Evolutionary conservation across 805 yeast species (phyloP).

Genomic region (Lachancea cidri): DNA sequence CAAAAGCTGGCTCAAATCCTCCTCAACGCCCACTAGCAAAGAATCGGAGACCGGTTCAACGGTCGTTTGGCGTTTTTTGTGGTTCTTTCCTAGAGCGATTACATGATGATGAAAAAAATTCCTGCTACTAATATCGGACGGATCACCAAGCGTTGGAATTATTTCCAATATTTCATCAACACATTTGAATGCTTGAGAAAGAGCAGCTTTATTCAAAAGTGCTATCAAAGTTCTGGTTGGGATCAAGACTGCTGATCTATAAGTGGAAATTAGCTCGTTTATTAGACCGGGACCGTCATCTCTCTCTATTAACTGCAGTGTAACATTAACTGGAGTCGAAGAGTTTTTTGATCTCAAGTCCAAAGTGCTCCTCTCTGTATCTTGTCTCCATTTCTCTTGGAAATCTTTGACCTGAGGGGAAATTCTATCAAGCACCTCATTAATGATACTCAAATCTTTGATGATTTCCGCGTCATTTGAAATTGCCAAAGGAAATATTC

Average conservation of each 20-base stretch:
- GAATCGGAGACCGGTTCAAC: background rate
- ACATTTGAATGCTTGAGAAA: conserved; percentile 49
- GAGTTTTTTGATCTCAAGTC: conserved; percentile 1
- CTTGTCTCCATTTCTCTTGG: conserved; percentile 2
- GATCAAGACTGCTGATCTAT: conserved; percentile 43
- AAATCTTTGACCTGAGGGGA: conserved; percentile 37
- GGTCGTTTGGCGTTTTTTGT: conserved; percentile 21
- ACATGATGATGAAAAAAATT: conserved; percentile 83
- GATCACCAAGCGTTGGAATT: conserved; percentile 52
- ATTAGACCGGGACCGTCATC: conserved; percentile 45
- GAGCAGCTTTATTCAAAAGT: conserved; percentile 59
- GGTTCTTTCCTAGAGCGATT: conserved; percentile 68
- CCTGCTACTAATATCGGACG: conserved; percentile 71
- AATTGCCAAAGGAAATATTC: conserved; percentile 71
- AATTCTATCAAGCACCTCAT: conserved; percentile 46
- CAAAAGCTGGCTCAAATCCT: conserved; percentile 11
- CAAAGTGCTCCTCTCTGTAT: background rate
- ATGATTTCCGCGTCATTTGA: conserved; percentile 64
- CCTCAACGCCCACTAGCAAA: conserved; percentile 9
- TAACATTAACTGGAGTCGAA: conserved; percentile 9
- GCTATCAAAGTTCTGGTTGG: conserved; percentile 55
- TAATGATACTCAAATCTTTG: conserved; percentile 47
- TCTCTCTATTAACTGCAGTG: conserved; percentile 27
- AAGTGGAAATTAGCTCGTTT: conserved; percentile 38
- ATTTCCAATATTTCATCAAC: conserved; percentile 50